These are phyloP conservation scores for Prosopis cineraria DNA, from an alignment of 306 rosid genomes.

Conservation along the genomic window DNA sequence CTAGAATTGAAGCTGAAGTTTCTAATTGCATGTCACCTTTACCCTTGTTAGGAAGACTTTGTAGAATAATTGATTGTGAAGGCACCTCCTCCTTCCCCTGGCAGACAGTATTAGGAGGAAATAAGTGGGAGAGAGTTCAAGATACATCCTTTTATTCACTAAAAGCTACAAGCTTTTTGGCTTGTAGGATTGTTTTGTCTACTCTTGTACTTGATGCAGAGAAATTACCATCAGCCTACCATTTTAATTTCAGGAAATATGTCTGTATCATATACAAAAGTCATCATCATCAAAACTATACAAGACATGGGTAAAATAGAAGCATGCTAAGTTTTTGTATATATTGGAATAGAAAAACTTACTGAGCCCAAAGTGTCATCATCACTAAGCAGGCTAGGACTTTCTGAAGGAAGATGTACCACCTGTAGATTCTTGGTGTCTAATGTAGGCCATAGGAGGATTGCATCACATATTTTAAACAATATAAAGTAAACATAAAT, in stretches of 20 bases:
- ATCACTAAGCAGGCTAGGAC: slow-evolving; percentile 53
- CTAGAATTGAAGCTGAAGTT: no score
- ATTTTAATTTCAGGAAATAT: slow-evolving; percentile 18
- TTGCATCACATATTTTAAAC: no score
- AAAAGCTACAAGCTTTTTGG: background rate
- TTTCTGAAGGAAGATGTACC: slow-evolving; percentile 38
- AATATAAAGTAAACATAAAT: no score
- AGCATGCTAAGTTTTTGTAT: background rate
- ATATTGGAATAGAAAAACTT: slow-evolving; percentile 38
- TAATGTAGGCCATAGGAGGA: no score
- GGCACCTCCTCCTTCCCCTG: slow-evolving; percentile 43
- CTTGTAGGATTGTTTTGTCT: background rate
- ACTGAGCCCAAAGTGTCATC: slow-evolving; percentile 74
- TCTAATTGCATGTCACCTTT: no score
- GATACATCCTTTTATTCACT: background rate
- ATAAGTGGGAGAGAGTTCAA: background rate
- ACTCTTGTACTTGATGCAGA: background rate
- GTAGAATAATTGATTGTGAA: slow-evolving; percentile 34
- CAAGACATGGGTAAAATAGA: background rate
- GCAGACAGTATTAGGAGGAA: background rate
- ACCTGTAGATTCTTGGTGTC: no score
- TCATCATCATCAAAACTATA: slow-evolving; percentile 1
- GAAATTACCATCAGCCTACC: background rate
- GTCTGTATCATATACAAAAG: background rate
- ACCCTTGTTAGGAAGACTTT: slow-evolving; percentile 29